Base-by-base conservation (phyloP, 768 basidiomycete genomes). In the Rhodotorula babjevae region DNA sequence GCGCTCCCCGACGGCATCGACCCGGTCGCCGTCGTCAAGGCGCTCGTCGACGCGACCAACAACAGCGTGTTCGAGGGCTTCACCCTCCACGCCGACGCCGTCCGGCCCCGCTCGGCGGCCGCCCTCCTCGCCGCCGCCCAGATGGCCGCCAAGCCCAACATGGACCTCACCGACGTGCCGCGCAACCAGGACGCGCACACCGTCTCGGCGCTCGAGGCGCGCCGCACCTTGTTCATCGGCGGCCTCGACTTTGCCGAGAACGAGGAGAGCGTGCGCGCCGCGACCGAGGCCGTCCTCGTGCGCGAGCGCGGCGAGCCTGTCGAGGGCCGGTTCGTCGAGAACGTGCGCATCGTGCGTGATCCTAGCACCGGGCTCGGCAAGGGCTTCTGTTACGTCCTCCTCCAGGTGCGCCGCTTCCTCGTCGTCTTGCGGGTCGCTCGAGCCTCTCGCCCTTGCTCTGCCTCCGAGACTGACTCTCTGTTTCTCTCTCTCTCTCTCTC, bases 321-420 rank as follows among this genome's bases (percentile, higher is more conserved):
- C 2, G 77, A 68, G 0, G 74, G 68, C 42, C 46, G 63, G 10
- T 77, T 74, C 68, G 77, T 78, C 25, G 71, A 78, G 69, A 64
- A 65, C 27, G 92, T 96, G n/a, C 86, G 95, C 56, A 87, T 96
- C 76, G 85, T 96, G 63, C 85, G 91, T 60, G 95, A 98, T 80
- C 87, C 87, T 76, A 92, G 90, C 69, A 96, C 92, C 2, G 92
- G 93, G 76, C 85, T 97, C 23, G 95, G 94, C 21, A 96, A 95
- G 82, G 94, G 94, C 10, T 94, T 97, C 80, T 92, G 90, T 18
- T 96, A 97, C 78, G 88, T 98, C 29, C 88, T 92, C 77, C 91
- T 97, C 73, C 80, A 83, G 67, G 95, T 95, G 80, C 72, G 89
- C 18, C 23, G 36, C 33, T 36, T 7, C 7, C 42, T 42, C 9